Percentiles rank a stretch among this genome's conserved stretches.
Evolutionary conservation across 176 grass and related monocot species (phyloP).

Genomic region (Ananas comosus): DNA sequence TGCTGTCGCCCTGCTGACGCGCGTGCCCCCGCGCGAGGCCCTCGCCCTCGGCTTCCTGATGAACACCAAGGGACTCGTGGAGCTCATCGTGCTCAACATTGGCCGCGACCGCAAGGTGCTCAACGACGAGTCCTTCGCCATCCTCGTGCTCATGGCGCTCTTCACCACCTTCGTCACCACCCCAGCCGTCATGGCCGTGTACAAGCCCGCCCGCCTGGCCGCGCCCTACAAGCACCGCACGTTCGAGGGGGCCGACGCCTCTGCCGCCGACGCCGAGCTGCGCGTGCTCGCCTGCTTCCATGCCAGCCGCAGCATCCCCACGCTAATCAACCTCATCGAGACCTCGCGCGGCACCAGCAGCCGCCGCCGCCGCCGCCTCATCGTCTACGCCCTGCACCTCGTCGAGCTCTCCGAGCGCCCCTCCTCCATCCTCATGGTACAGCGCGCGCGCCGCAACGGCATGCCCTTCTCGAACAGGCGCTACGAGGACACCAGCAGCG

Average conservation of each 20-base stretch:
- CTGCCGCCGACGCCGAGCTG: constrained; percentile 29
- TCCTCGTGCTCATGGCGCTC: constrained; percentile 50
- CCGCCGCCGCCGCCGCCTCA: constrained; percentile 24
- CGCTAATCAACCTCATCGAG: constrained; percentile 54
- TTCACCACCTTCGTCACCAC: constrained; percentile 51
- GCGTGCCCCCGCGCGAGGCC: constrained; percentile 32
- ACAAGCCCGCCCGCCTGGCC: constrained; percentile 21
- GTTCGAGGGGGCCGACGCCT: constrained; percentile 21
- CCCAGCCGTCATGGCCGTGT: constrained; percentile 28
- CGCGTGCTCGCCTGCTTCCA: constrained; percentile 62
- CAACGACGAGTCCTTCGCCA: constrained; percentile 50
- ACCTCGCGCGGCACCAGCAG: constrained; percentile 35
- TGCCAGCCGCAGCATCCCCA: constrained; percentile 40
- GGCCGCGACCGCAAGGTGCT: constrained; percentile 49
- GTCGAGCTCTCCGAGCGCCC: constrained; percentile 51
- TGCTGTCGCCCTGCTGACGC: constrained; percentile 8
- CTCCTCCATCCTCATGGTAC: constrained; percentile 50
- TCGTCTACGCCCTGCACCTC: constrained; percentile 60
- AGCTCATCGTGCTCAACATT: constrained; percentile 64
- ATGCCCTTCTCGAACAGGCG: constrained; percentile 33
- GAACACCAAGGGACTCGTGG: constrained; percentile 62
- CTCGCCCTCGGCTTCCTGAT: constrained; percentile 42
- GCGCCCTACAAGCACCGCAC: constrained; percentile 39
- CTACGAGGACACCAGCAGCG: not conserved
- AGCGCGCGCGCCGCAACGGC: constrained; percentile 44